Evolutionary conservation across 108 stramenopile genomes (phyloP).

Genomic region (Nitzschia sp.): DNA sequence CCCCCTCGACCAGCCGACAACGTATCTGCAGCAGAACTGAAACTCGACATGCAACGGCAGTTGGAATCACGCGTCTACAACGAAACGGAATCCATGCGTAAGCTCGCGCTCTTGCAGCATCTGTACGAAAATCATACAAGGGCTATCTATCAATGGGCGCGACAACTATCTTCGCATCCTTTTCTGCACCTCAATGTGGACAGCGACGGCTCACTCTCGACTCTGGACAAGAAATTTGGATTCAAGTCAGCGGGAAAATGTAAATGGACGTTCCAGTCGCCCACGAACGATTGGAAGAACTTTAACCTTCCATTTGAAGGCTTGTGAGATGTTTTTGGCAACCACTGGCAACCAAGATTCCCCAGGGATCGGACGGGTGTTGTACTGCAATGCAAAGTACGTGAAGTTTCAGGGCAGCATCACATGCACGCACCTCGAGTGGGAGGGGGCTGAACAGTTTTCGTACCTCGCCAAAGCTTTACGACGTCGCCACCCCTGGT

Average conservation of each 20-base stretch:
- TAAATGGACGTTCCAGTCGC: constrained; percentile 18
- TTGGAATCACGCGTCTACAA: constrained; percentile 9
- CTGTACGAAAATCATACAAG: constrained; percentile 34
- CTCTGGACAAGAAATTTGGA: constrained; percentile 5
- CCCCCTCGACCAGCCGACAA: neutral
- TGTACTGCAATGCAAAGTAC: too few species aligned
- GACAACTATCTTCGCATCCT: constrained; percentile 18
- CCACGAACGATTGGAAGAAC: constrained; percentile 32
- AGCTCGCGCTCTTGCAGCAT: constrained; percentile 13
- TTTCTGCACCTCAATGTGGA: constrained; percentile 39
- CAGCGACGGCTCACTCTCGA: neutral
- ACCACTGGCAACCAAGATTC: too few species aligned
- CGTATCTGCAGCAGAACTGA: neutral
- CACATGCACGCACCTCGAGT: too few species aligned
- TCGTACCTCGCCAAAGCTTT: too few species aligned
- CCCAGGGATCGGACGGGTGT: too few species aligned
- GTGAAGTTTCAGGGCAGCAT: too few species aligned
- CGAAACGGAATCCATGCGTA: constrained; percentile 12
- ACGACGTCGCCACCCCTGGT: too few species aligned
- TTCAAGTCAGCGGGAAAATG: constrained; percentile 21
- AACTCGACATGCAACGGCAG: constrained; percentile 11
- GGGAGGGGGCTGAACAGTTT: too few species aligned
- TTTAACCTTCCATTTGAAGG: constrained; percentile 30
- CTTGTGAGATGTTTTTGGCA: neutral
- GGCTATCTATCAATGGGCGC: constrained; percentile 26